phyloP scores from a whole-genome alignment of 2,329 filamentous ascomycete species.

The Fusarium lateritium region DNA sequence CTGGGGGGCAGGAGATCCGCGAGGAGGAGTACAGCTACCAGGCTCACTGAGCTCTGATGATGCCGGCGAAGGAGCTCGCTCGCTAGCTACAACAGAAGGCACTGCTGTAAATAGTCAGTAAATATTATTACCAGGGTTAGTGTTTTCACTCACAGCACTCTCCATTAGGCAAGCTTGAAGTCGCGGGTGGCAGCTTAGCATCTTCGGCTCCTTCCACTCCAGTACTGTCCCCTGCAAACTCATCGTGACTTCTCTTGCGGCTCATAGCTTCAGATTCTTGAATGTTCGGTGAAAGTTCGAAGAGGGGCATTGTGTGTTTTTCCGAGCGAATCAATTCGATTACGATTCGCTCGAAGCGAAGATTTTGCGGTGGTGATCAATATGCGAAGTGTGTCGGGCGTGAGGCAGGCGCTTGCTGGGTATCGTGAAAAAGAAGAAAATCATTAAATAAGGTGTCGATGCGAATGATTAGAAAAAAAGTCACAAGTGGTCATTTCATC shows the following conservation, averaged over 20 bases:
- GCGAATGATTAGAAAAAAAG: conserved; percentile 5
- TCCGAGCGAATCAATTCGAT: conserved; percentile 17
- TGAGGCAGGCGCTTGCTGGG: conserved; percentile 18
- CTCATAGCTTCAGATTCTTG: conserved; percentile 60
- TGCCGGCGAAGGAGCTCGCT: conserved; percentile 49
- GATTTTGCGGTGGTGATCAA: background rate
- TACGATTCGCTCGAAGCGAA: conserved; percentile 3
- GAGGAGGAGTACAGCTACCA: conserved; percentile 58
- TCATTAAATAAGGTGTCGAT: conserved; percentile 30
- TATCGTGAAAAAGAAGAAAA: conserved; percentile 17
- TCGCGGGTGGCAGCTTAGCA: conserved; percentile 34
- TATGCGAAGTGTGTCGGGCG: conserved; percentile 5
- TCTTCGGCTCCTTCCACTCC: conserved; percentile 44
- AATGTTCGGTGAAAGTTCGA: conserved; percentile 64
- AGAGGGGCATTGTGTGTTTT: conserved; percentile 61
- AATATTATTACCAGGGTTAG: background rate
- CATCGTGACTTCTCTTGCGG: conserved; percentile 64
- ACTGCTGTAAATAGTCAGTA: conserved; percentile 44
- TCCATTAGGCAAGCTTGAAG: conserved; percentile 37
- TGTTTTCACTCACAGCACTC: conserved; percentile 45
- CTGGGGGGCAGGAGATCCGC: conserved; percentile 55
- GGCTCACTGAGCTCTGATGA: conserved; percentile 60
- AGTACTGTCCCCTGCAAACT: conserved; percentile 57
- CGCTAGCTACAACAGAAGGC: conserved; percentile 44
- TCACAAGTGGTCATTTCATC: conserved; percentile 17